phyloP scores from a whole-genome alignment of 306 rosid genomes.

The Glycine soja region DNA sequence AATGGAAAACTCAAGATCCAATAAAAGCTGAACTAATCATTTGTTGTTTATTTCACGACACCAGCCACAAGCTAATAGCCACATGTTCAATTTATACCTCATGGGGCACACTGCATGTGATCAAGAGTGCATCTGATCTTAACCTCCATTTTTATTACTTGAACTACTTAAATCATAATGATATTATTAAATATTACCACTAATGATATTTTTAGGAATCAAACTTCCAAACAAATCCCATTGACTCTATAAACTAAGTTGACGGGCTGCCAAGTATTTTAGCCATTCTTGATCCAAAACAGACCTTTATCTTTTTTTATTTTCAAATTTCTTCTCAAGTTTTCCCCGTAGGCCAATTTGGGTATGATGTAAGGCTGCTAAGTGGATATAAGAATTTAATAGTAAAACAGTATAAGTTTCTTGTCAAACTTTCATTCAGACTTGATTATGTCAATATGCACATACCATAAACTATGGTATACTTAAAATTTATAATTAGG shows the following conservation, averaged over 20 bases:
- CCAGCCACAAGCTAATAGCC: conserved; percentile 40
- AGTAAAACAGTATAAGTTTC: conserved; percentile 1
- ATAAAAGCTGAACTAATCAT: conserved; percentile 54
- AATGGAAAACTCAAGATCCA: conserved; percentile 44
- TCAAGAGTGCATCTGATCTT: conserved; percentile 43
- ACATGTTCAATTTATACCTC: conserved; percentile 34
- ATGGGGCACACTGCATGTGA: conserved; percentile 40
- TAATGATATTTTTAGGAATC: conserved; percentile 31
- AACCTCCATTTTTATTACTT: conserved; percentile 29
- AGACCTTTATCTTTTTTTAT: conserved; percentile 4
- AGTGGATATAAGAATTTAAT: conserved; percentile 18
- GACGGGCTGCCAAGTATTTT: conserved; percentile 37
- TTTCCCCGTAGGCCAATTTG: not conserved
- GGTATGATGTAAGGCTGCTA: conserved; percentile 43
- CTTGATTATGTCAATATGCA: conserved; percentile 4
- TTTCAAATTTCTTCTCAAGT: not conserved
- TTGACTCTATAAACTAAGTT: conserved; percentile 53
- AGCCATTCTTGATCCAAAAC: conserved; percentile 29
- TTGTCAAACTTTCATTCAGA: conserved; percentile 24
- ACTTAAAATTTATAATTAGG: no score
- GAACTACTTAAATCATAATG: not conserved
- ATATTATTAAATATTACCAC: conserved; percentile 32
- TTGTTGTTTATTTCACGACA: conserved; percentile 49
- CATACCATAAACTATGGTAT: not conserved
- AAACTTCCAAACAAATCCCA: conserved; percentile 40